Percentiles rank a stretch among this genome's conserved stretches.
Conservation (phyloP, 177 flowering plant genomes). For the Vitis hybrid region DNA sequence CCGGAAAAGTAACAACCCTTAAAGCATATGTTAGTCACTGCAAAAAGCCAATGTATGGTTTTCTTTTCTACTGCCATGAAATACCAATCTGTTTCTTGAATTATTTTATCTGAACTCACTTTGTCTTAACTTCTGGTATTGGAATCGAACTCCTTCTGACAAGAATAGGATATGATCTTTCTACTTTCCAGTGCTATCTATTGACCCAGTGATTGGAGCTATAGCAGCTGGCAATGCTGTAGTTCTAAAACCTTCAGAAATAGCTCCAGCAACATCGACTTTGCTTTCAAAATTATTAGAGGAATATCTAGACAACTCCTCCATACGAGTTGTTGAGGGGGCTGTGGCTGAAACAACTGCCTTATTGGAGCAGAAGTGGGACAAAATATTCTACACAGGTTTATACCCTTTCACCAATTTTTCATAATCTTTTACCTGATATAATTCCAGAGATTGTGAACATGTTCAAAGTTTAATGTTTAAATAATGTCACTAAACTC, state of each 20-base stretch:
- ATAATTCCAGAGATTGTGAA: not conserved
- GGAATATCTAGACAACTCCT: conserved; percentile 44
- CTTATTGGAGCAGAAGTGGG: conserved; percentile 61
- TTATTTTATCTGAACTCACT: too few relatives aligned
- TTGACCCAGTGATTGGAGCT: conserved; percentile 69
- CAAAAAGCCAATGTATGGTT: too few relatives aligned
- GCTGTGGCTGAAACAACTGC: conserved; percentile 51
- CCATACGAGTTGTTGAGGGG: conserved; percentile 57
- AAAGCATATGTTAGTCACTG: too few relatives aligned
- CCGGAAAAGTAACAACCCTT: too few relatives aligned
- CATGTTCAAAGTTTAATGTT: not conserved
- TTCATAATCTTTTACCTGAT: not conserved
- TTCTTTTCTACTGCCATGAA: too few relatives aligned
- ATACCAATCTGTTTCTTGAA: too few relatives aligned
- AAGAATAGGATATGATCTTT: too few relatives aligned
- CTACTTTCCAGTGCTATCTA: conserved; percentile 44
- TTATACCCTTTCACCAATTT: not conserved
- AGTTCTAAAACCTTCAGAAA: conserved; percentile 64
- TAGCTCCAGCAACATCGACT: conserved; percentile 54
- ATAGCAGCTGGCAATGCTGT: conserved; percentile 69
- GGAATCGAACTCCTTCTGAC: not conserved
- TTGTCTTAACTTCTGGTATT: too few relatives aligned
- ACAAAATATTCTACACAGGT: conserved; percentile 69
- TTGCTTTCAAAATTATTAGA: conserved; percentile 34
- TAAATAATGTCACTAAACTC: too few relatives aligned